These are phyloP conservation scores for Trichomonascus vanleenenianus DNA, from an alignment of 805 yeast genomes.

Conservation along the genomic window DNA sequence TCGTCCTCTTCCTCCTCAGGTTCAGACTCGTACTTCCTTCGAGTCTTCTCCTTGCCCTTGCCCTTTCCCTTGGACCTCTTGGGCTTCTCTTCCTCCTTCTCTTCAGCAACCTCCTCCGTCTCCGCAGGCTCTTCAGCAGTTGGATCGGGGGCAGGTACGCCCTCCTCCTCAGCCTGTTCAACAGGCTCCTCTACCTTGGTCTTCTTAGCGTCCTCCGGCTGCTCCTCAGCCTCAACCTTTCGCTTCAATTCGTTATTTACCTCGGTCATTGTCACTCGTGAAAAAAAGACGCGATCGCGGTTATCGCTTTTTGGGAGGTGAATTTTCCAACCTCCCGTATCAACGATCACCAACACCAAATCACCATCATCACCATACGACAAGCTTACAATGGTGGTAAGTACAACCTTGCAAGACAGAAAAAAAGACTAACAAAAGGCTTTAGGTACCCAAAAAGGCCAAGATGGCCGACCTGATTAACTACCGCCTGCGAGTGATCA, in stretches of 20 bases:
- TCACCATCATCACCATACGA: background rate
- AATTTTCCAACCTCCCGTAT: background rate
- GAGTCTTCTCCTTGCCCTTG: slow-evolving; percentile 3
- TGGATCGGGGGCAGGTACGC: too few relatives aligned
- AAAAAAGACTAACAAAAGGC: background rate
- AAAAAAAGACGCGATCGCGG: too few relatives aligned
- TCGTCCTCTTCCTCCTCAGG: slow-evolving; percentile 40
- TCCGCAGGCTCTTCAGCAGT: slow-evolving; percentile 8
- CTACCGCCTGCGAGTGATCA: slow-evolving; percentile 62
- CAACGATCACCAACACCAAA: background rate
- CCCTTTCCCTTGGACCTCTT: slow-evolving; percentile 5
- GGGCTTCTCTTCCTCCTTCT: too few relatives aligned
- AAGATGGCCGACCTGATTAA: slow-evolving; percentile 61
- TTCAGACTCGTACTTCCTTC: slow-evolving; percentile 24
- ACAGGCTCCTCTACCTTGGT: slow-evolving; percentile 13
- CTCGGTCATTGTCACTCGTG: too few relatives aligned
- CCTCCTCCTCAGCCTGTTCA: slow-evolving; percentile 11
- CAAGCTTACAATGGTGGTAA: background rate
- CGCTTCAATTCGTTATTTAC: slow-evolving; percentile 17
- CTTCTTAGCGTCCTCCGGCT: slow-evolving; percentile 10
- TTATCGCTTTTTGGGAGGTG: too few relatives aligned
- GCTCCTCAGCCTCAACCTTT: slow-evolving; percentile 16
- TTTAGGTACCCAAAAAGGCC: slow-evolving; percentile 32
- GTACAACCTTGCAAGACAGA: too few relatives aligned
- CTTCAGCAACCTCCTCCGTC: slow-evolving; percentile 10